These are phyloP conservation scores for Clonostachys chloroleuca DNA, from an alignment of 2,329 filamentous ascomycete species.

Conservation along the genomic window DNA sequence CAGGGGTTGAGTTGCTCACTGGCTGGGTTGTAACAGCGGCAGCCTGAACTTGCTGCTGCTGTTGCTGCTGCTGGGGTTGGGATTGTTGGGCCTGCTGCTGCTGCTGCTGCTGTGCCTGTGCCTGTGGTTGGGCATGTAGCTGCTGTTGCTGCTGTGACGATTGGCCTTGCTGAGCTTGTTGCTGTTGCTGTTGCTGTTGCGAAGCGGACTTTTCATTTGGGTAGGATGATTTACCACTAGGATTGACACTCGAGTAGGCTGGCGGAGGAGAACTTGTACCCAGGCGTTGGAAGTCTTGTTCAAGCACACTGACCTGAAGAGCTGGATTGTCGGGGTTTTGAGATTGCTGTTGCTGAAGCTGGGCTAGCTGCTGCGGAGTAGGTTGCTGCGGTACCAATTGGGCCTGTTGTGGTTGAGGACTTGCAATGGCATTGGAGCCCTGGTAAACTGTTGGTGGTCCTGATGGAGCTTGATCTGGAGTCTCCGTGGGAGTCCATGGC, in stretches of 20 bases:
- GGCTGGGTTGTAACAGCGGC: constrained; percentile 13
- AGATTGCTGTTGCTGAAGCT: constrained; percentile 8
- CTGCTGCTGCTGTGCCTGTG: constrained; percentile 1
- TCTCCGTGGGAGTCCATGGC: constrained; percentile 94
- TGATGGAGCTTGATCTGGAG: constrained; percentile 79
- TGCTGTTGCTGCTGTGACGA: constrained; percentile 11
- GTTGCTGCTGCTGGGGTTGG: constrained; percentile 1
- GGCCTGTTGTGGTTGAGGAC: constrained; percentile 33
- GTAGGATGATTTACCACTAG: constrained; percentile 53
- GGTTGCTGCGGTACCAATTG: constrained; percentile 36
- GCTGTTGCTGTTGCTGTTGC: constrained; percentile 6
- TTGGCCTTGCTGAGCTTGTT: constrained; percentile 5
- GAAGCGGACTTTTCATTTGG: constrained; percentile 68
- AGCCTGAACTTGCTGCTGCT: constrained; percentile 11
- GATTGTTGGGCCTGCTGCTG: neutral
- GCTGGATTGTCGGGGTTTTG: constrained; percentile 22
- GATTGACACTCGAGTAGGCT: constrained; percentile 82
- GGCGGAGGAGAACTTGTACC: constrained; percentile 82
- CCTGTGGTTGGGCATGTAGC: constrained; percentile 15
- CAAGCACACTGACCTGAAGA: constrained; percentile 66
- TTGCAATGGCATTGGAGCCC: constrained; percentile 67
- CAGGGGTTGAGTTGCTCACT: constrained; percentile 16
- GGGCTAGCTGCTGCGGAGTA: neutral
- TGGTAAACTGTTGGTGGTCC: constrained; percentile 91
- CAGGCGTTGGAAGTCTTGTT: constrained; percentile 82